Base-by-base conservation (phyloP, 139 green algal genomes). In the Astrephomene gubernaculifera region DNA sequence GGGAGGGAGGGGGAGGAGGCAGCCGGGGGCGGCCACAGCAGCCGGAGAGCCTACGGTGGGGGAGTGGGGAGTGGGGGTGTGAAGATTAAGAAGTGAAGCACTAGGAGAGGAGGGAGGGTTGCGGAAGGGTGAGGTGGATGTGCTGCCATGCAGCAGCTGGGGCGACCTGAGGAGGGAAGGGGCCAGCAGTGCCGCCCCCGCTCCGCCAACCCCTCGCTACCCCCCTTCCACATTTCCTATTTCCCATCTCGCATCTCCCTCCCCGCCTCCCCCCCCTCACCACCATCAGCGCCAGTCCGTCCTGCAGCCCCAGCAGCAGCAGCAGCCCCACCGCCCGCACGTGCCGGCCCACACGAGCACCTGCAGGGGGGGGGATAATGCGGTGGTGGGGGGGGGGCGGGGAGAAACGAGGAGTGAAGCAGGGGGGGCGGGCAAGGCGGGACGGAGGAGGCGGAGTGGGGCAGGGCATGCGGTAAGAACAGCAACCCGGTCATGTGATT, bases 281-380 rank as follows among this genome's bases (percentile, higher is more conserved):
- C 78, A 75, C 1, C 4, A 31, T 17, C 2, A 87, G 38, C 8
- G 76, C 61, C 43, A 53, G 36, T 7, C 54, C 65, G 54, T 89
- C 81, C 6, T 81, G 78, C 14, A 31, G 54, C 72, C 92, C 45
- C 52, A 94, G 61, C 61, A 92, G 38, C 41, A 93, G 41, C 89
- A 94, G 73, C 60, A 94, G 74, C 2, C 64, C 35, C 33, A 94
- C 41, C 19, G 69, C 76, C 31, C 86, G 82, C 29, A 87, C 52
- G 74, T 90, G 86, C 0, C 68, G 49, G n/a, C 25, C 35, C 33
- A 70, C 25, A 0, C 39, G 38, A 0, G 63, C 64, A 12, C 45
- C n/a, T 27, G 88, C 84, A 19, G 75, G 9, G n/a, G 63, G 6
- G 17, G 14, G 17, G 49, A 57, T 17, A 57, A 17, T 17, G 49